These are phyloP conservation scores for Thermothelomyces thermophilus DNA, from an alignment of 2,329 filamentous ascomycete species.

Conservation along the genomic window DNA sequence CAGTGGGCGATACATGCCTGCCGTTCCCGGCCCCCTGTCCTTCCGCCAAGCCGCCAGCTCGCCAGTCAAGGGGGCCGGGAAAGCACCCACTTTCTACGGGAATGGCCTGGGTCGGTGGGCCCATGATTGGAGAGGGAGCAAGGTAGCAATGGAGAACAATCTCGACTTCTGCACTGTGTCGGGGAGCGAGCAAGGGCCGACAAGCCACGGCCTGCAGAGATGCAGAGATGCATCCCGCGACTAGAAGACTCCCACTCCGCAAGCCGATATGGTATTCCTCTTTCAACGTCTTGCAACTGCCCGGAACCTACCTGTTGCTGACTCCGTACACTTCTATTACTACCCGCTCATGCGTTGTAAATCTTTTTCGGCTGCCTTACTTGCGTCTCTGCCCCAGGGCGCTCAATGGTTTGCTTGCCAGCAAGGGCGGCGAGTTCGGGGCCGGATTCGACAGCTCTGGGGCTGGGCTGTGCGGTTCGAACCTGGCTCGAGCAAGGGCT, in stretches of 20 bases:
- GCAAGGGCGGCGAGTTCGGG: not conserved
- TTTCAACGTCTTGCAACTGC: too few relatives aligned
- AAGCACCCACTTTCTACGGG: slow-evolving; percentile 23
- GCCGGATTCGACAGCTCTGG: slow-evolving; percentile 3
- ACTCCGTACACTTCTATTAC: too few relatives aligned
- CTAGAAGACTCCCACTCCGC: too few relatives aligned
- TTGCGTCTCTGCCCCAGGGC: too few relatives aligned
- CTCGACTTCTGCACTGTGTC: not conserved
- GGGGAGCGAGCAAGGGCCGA: not conserved
- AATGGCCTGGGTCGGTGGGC: slow-evolving; percentile 21
- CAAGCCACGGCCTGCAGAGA: not conserved
- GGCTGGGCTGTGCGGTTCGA: slow-evolving; percentile 3
- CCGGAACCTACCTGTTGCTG: too few relatives aligned
- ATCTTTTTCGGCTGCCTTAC: too few relatives aligned
- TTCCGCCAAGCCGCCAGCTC: slow-evolving; percentile 16
- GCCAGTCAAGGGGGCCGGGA: slow-evolving; percentile 19
- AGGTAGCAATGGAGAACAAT: slow-evolving; percentile 5
- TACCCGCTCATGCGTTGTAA: too few relatives aligned
- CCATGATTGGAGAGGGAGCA: slow-evolving; percentile 1
- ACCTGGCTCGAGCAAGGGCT: slow-evolving; percentile 3
- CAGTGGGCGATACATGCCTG: slow-evolving; percentile 5
- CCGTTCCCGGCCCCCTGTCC: slow-evolving; percentile 18
- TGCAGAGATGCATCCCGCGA: too few relatives aligned
- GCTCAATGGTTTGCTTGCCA: not conserved
- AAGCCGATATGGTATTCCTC: too few relatives aligned